Percentiles rank a stretch among this genome's conserved stretches.
phyloP scores from a whole-genome alignment of 2,329 filamentous ascomycete genomes.

The Pseudocercospora fijiensis region DNA sequence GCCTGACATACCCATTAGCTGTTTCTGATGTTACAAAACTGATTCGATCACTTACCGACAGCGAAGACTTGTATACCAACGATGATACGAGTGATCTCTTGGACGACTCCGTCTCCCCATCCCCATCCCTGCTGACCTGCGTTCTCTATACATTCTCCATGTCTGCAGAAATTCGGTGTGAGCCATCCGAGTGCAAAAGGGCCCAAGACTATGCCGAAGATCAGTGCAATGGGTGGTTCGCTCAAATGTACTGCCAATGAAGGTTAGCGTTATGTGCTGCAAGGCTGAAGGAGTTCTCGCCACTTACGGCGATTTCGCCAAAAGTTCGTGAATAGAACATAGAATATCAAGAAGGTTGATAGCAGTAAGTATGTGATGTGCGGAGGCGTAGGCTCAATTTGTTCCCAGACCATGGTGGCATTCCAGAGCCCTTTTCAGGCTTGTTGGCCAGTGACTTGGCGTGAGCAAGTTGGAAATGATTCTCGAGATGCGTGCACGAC shows the following conservation, averaged over 20 bases:
- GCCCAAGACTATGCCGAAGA: constrained; percentile 48
- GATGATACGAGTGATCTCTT: constrained; percentile 46
- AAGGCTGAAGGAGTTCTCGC: not conserved
- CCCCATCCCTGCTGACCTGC: constrained; percentile 41
- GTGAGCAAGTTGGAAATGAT: not conserved
- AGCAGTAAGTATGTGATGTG: constrained; percentile 49
- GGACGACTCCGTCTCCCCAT: constrained; percentile 45
- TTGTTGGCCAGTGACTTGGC: not conserved
- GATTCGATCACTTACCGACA: constrained; percentile 18
- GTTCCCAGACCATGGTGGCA: constrained; percentile 40
- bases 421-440: not conserved
- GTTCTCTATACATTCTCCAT: constrained; percentile 16
- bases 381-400: constrained; percentile 48
- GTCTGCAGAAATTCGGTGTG: constrained; percentile 42
- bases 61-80: constrained; percentile 47
- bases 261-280: not conserved
- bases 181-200: constrained; percentile 44
- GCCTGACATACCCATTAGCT: constrained; percentile 12
- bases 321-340: constrained; percentile 48
- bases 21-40: too few species aligned
- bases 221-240: constrained; percentile 50
- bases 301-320: constrained; percentile 44
- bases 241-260: constrained; percentile 45
- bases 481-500: not conserved
- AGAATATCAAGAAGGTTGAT: constrained; percentile 47